Conservation (phyloP, 164 flowering plant species). For the Kalanchoe fedtschenkoi region DNA sequence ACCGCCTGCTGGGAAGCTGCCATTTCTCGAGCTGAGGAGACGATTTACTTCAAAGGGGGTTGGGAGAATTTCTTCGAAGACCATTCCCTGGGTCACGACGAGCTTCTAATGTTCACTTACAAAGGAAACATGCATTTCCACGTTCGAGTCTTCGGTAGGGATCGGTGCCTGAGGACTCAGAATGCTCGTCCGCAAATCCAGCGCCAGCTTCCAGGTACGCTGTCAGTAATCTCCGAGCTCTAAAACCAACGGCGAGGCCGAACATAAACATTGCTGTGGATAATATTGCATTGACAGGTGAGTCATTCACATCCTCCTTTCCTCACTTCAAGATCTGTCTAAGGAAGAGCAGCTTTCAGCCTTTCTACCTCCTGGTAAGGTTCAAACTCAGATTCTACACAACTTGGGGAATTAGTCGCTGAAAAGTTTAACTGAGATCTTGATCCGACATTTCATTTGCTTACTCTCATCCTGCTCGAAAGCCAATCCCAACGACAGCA, state of each 20-base stretch:
- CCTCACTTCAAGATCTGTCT: conserved; percentile 1
- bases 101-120: conserved; percentile 3
- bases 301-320: background rate
- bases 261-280: background rate
- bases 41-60: background rate
- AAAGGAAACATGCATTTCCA: background rate
- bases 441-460: background rate
- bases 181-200: background rate
- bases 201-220: background rate
- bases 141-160: background rate
- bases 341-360: background rate
- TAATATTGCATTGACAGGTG: background rate
- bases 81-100: background rate
- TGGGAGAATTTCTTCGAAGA: conserved; percentile 7
- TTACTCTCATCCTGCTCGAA: background rate
- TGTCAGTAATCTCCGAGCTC: background rate
- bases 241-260: background rate
- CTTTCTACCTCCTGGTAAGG: background rate
- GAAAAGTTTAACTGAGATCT: background rate
- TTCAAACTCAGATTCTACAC: background rate
- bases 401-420: no score
- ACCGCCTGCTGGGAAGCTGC: background rate
- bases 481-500: background rate
- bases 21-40: background rate
- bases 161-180: background rate